Base-by-base conservation (phyloP, 305 asterid species). In the Solanum hybrid region DNA sequence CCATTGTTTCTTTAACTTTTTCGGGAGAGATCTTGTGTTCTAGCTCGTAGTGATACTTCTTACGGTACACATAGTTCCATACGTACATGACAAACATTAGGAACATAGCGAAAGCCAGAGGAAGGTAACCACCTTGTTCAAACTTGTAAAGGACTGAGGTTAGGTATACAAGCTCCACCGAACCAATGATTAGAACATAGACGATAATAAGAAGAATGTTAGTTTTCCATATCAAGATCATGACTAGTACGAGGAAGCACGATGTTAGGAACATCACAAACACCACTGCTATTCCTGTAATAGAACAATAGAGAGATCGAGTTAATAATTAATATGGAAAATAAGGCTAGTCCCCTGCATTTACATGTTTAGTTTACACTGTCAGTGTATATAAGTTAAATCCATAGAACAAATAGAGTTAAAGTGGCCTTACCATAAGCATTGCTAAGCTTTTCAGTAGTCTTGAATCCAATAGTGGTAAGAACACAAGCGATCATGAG, bases 181-280 rank as follows among this genome's bases (percentile, higher is more conserved):
- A 31, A 8, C 92, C 92, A 17, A 94, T 88, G 51, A 90, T 34
- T 7, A 90, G 10, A 4, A 91, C 24, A 35, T 92, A 96, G 0
- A 26, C 1, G 38, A 92, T 66, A 36, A 95, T 88, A 2, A 93
- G 81, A 9, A 91, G 20, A 1, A 93, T 91, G 91, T 91, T 88
- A 20, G 96, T 96, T 90, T 94, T 95, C 98, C 98, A 96, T 0
- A 96, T 93, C 93, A 94, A 32, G 35, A 93, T 10, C 97, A 95
- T 95, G 56, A 95, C 56, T 22, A 94, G 69, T 7, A 92, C 90
- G 0, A 95, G 91, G 40, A 92, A 92, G 7, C 92, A 40, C 1
- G 98, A 93, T 11, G 96, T 94, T 1, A 96, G 87, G 0, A 92
- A 76, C 98, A 94, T 94, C 73, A 95, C 98, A 72, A 93, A 93